Percentiles rank a stretch among this genome's conserved stretches.
These are phyloP conservation scores for Penicillium sp. DNA, from an alignment of 2,329 filamentous ascomycete genomes.

Conservation along the genomic window DNA sequence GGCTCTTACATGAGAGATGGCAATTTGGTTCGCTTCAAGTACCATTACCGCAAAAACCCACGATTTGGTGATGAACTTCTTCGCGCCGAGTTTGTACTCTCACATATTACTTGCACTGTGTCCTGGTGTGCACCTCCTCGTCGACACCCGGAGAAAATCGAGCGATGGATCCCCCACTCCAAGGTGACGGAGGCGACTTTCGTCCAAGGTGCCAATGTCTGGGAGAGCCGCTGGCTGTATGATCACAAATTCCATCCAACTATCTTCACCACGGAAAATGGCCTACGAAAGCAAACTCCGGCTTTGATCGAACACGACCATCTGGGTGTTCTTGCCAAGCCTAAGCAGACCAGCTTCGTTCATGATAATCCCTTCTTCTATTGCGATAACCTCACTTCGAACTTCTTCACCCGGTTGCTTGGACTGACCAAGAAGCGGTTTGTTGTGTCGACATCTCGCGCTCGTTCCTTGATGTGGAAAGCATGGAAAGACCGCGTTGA, in stretches of 20 bases:
- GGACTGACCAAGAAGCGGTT: conserved; percentile 34
- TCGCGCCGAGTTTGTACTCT: conserved; percentile 50
- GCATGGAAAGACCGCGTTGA: conserved; percentile 45
- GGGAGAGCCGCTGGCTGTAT: conserved; percentile 47
- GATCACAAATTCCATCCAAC: conserved; percentile 48
- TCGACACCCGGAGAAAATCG: conserved; percentile 47
- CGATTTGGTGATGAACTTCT: conserved; percentile 52
- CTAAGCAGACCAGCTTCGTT: conserved; percentile 40
- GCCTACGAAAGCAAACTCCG: conserved; percentile 47
- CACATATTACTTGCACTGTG: conserved; percentile 51
- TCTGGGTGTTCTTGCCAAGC: conserved; percentile 42
- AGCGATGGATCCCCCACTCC: conserved; percentile 52
- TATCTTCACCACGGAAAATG: conserved; percentile 47
- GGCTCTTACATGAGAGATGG: conserved; percentile 51
- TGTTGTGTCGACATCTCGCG: conserved; percentile 44
- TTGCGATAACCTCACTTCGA: conserved; percentile 39
- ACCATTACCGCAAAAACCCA: conserved; percentile 51
- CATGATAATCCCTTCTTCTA: conserved; percentile 50
- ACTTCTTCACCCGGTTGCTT: conserved; percentile 28
- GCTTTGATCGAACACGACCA: conserved; percentile 50
- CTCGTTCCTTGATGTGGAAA: conserved; percentile 49
- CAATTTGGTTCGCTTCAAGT: conserved; percentile 51
- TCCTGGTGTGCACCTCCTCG: conserved; percentile 51
- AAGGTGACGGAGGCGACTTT: conserved; percentile 52
- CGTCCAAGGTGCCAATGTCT: conserved; percentile 48